Evolutionary conservation across 2,329 filamentous ascomycete species (phyloP), one percentile per base, ranked within the genome.

Genomic region (Leptographium lundbergii): DNA sequence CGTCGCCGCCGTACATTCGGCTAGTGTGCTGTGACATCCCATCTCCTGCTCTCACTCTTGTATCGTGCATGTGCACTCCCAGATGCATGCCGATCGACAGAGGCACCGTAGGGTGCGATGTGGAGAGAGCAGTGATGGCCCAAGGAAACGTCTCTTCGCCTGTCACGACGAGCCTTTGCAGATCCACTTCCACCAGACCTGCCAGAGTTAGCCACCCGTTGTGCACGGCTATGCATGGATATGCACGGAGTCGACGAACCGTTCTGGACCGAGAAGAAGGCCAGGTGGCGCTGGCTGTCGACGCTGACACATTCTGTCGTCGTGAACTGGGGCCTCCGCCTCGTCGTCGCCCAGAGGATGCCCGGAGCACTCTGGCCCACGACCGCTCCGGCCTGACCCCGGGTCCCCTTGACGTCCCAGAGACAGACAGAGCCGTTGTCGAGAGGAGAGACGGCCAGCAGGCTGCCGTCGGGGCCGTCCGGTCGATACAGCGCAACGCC

Each of bases 371-470:
- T 94, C 62, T 79, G 80, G 1, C 81, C 83, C 13, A 88, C 64
- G 36, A 94, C 81, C 3, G 76, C 80, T 2, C 88, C 87, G 63
- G 78, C 80, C 62, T 69, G 75, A 6, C 71, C 72, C 54, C 73
- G 73, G 34, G 77, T 79, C 1, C 80, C 80, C 58, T 79, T 82
- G 56, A 89, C 74, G 67, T 95, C 88, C 91, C 91, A 96, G 7
- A 96, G 72, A 65, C 86, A 89, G n/a, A 96, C 80, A 57, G 88
- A 90, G 0, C 91, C 91, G 68, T 96, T 89, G 60, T 95, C 89
- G 9, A 96, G 75, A 2, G 91, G 89, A 0, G 87, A 86, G 19
- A 95, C 79, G 0, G 89, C 84, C 58, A 85, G 75, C 62, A 78
- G 76, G 73, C 39, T 76, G 54, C 24, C 77, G 6, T 3, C 50